phyloP scores from a whole-genome alignment of 371 early-diverging fungal species.

The Actinomortierella ambigua region DNA sequence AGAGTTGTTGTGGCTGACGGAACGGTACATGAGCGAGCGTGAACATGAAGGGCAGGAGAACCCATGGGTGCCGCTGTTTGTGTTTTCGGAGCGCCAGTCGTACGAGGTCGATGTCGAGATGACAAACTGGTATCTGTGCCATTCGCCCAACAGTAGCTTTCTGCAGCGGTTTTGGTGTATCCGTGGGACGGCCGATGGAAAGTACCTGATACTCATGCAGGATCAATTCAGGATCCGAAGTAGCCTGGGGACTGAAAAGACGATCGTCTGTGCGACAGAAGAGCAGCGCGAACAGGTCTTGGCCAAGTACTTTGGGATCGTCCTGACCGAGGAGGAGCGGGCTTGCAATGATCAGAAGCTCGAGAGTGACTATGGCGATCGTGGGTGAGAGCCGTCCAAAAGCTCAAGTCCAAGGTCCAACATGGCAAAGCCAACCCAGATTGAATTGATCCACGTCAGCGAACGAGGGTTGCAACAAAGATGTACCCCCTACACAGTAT shows the following conservation, averaged over 20 bases:
- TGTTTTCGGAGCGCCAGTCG: constrained; percentile 15
- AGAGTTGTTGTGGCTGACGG: constrained; percentile 13
- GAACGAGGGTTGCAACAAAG: too few species aligned
- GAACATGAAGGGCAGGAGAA: constrained; percentile 5
- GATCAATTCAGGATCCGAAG: constrained; percentile 10
- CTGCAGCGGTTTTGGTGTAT: constrained; percentile 13
- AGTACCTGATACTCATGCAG: constrained; percentile 1
- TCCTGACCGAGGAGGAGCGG: constrained; percentile 23
- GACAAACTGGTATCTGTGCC: constrained; percentile 9
- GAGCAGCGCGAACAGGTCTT: constrained; percentile 18
- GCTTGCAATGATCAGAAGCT: constrained; percentile 23
- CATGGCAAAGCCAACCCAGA: too few species aligned
- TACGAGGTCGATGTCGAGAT: constrained; percentile 15
- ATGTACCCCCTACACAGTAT: too few species aligned
- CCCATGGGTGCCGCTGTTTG: constrained; percentile 22
- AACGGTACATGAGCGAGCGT: constrained; percentile 15
- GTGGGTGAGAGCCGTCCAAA: too few species aligned
- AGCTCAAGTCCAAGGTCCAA: too few species aligned
- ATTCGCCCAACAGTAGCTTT: constrained; percentile 10
- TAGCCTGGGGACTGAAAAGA: constrained; percentile 4
- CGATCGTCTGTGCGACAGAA: constrained; percentile 11
- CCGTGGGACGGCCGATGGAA: constrained; percentile 19
- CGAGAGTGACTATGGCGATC: background rate
- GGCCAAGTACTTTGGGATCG: constrained; percentile 26
- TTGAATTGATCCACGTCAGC: too few species aligned